Base-by-base conservation (phyloP, 352 stramenopile species). In the Globisporangium spinosum region DNA sequence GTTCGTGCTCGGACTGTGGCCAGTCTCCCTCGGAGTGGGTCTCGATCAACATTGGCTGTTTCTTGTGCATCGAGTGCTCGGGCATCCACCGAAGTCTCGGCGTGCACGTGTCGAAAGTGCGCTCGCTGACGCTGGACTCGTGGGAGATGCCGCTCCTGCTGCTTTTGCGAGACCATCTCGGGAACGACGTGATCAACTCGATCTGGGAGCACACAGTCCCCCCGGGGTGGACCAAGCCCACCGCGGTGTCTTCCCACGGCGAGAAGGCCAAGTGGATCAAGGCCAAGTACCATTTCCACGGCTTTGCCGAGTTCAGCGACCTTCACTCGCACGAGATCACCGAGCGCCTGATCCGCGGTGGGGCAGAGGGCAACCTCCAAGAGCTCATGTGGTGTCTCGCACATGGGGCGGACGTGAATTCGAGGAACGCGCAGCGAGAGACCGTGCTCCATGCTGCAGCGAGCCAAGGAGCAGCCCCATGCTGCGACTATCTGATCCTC, bases 21-120 rank as follows among this genome's bases (percentile, higher is more conserved):
- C 80, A 88, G 45, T 74, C 77, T 13, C 88, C 90, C 6, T 84
- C 96, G 1, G 94, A 99, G 65, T 99, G 97, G 97, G 95, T 98
- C 38, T 98, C 90, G 34, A 91, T 98, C 65, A 99, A 99, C 77
- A 88, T 99, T 57, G 96, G 97, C 13, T 91, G 97, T 57, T 78
- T 99, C 25, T 73, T 99, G 40, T 99, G 97, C 71, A 98, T 99
- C 70, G 90, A 98, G 72, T 99, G 97, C 73, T 98, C 89, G 45
- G 97, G 95, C 17, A 98, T 99, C 45, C 97, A 99, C 69, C 86
- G 97, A 47, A 98, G 87, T 67, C 83, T 99, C 20, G 97, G 97
- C 56, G 94, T 98, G 2, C 97, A 99, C 79, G 91, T 99, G 34
- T 98, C 94, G 47, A 98, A 98, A 77, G 93, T 99, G 49, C 82